Conservation (phyloP, 1,139 yeast genomes). For the Nakaseomyces kungkrabaensis region DNA sequence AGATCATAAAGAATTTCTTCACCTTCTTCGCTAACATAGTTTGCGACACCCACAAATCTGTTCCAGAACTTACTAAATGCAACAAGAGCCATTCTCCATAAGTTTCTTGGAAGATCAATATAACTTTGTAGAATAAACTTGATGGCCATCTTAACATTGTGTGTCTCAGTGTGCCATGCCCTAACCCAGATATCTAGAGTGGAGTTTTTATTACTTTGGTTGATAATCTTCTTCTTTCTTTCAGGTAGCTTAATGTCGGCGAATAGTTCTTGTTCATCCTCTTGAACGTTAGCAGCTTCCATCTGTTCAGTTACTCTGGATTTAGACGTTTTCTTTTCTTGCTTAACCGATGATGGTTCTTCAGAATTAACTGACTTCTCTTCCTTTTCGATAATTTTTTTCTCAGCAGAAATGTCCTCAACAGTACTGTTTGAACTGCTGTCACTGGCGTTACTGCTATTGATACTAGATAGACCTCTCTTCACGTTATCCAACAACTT, state of each 20-base stretch:
- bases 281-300: neutral
- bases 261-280: constrained; percentile 8
- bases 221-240: constrained; percentile 9
- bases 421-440: neutral
- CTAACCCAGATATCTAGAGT: constrained; percentile 18
- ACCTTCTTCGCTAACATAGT: constrained; percentile 25
- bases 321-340: neutral
- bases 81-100: constrained; percentile 42
- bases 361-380: neutral
- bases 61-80: constrained; percentile 60
- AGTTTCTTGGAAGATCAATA: constrained; percentile 53
- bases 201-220: constrained; percentile 9
- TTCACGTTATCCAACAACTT: constrained; percentile 21
- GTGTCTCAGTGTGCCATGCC: constrained; percentile 45
- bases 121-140: constrained; percentile 61
- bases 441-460: constrained; percentile 5
- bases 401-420: neutral
- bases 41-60: constrained; percentile 48
- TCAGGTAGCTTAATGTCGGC: constrained; percentile 23
- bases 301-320: neutral
- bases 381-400: neutral
- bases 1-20: constrained; percentile 21
- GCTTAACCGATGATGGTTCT: neutral
- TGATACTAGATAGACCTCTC: constrained; percentile 10
- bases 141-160: constrained; percentile 53